phyloP scores from a whole-genome alignment of 495 filamentous ascomycete species.

The Hypoxylon lienhwacheense region DNA sequence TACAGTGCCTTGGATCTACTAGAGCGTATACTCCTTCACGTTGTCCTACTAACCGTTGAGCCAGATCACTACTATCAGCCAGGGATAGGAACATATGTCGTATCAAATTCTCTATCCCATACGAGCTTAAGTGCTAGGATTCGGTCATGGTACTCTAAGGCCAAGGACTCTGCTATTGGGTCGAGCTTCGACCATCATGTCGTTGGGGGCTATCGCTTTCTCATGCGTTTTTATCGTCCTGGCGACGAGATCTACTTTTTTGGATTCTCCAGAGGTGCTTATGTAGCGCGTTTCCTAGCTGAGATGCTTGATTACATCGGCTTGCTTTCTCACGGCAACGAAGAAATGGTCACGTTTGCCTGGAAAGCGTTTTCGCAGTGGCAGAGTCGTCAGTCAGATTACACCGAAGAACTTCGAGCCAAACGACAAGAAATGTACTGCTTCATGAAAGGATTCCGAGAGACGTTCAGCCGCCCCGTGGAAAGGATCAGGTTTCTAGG shows the following conservation, averaged over 20 bases:
- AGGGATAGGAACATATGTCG: constrained; percentile 86
- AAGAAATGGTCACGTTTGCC: constrained; percentile 81
- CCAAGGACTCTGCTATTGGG: constrained; percentile 82
- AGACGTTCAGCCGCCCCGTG: constrained; percentile 80
- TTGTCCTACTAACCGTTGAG: constrained; percentile 5
- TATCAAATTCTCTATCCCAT: constrained; percentile 65
- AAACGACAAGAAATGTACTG: constrained; percentile 63
- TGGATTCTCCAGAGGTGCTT: constrained; percentile 84
- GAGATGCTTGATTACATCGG: constrained; percentile 88
- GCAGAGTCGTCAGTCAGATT: constrained; percentile 67
- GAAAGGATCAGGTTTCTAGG: constrained; percentile 70
- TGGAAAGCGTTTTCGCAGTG: constrained; percentile 89
- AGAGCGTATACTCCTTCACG: neutral
- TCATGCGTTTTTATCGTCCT: constrained; percentile 81
- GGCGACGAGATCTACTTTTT: constrained; percentile 84
- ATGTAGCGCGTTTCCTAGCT: constrained; percentile 81
- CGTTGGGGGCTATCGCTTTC: constrained; percentile 81
- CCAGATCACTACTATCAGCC: constrained; percentile 73
- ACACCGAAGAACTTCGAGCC: constrained; percentile 57
- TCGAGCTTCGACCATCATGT: constrained; percentile 83
- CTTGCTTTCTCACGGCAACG: constrained; percentile 78
- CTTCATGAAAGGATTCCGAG: constrained; percentile 81
- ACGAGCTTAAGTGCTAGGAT: constrained; percentile 64
- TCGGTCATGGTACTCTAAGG: constrained; percentile 76
- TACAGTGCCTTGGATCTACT: constrained; percentile 32